These are phyloP conservation scores for Hyphodiscus sp. DNA, from an alignment of 2,329 filamentous ascomycete genomes.

Conservation along the genomic window DNA sequence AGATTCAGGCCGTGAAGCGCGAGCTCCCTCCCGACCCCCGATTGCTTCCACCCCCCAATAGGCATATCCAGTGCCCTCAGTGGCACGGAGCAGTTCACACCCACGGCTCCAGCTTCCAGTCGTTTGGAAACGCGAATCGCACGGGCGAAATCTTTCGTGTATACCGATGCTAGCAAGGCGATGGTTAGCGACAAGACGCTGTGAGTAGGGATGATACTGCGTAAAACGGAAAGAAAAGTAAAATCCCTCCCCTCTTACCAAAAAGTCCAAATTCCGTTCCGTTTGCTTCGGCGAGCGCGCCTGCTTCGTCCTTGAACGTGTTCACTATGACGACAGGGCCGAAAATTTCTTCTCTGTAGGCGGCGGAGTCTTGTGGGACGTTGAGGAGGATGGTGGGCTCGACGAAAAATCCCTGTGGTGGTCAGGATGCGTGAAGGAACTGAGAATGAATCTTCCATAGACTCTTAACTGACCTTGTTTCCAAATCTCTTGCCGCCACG, in stretches of 20 bases:
- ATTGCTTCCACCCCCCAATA: conserved; percentile 11
- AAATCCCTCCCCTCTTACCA: conserved; percentile 6
- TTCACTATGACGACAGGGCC: conserved; percentile 55
- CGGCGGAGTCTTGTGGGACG: conserved; percentile 32
- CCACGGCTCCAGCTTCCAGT: conserved; percentile 47
- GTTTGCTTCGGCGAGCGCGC: conserved; percentile 47
- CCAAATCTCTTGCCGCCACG: neutral
- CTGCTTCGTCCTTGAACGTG: conserved; percentile 49
- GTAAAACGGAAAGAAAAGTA: neutral
- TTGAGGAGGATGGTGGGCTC: conserved; percentile 15
- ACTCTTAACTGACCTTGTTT: no score
- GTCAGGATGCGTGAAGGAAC: no score
- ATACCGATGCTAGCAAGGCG: no score
- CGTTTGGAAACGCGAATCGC: conserved; percentile 33
- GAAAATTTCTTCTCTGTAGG: conserved; percentile 12
- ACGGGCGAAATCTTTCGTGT: conserved; percentile 41
- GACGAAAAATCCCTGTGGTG: conserved; percentile 6
- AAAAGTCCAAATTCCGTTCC: conserved; percentile 51
- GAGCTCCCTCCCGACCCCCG: conserved; percentile 5
- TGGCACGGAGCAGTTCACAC: conserved; percentile 37
- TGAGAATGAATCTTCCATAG: no score
- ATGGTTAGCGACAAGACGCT: no score
- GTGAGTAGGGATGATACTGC: no score
- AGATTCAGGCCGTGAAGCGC: neutral
- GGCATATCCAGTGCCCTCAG: conserved; percentile 6